Evolutionary conservation across 768 basidiomycete genomes (phyloP), one percentile per base, ranked within the genome.

Genomic region (Mycena rebaudengoi): DNA sequence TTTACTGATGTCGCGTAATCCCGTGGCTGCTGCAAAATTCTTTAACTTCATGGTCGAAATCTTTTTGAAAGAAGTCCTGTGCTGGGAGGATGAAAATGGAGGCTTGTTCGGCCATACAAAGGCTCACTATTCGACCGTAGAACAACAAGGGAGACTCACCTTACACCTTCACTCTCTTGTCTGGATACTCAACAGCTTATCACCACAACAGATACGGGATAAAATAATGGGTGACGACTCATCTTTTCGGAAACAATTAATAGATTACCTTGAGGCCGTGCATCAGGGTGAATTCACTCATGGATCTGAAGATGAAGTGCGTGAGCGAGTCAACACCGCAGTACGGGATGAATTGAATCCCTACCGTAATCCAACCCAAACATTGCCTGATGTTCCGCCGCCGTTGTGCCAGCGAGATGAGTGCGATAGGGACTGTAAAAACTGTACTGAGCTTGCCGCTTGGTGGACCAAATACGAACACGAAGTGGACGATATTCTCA

Each of bases 121-220:
- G 1, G 76, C 69, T 0, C 79, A 77, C 60, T 75, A 75, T 71
- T 72, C 72, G 2, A 70, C 69, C 1, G 72, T 78, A 45, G 80
- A 81, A 54, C 71, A 76, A 60, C 79, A 82, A 68, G 79, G 80
- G 0, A 45, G 73, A 4, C 52, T 78, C 0, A 79, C 76, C 0
- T 50, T 83, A 3, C 82, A 83, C 68, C 39, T 79, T 1, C 80
- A 82, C 60, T 25, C 78, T 33, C 33, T 81, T 1, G n/a, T 81
- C 1, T 83, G 79, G 79, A 70, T 81, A 2, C 12, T 28, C 25
- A 68, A 70, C 14, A 51, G 52, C 3, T 40, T 76, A 0, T 66
- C 75, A 16, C 80, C 77, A 5, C 71, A 80, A 52, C 70, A 81
- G 52, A 78, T 80, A 10, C 33, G 73, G 30, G 70, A 79, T 13